A percentile compares a stretch with the other conserved stretches of the same genome.
Conservation (phyloP, 805 yeast species). For the Candida ulmi region DNA sequence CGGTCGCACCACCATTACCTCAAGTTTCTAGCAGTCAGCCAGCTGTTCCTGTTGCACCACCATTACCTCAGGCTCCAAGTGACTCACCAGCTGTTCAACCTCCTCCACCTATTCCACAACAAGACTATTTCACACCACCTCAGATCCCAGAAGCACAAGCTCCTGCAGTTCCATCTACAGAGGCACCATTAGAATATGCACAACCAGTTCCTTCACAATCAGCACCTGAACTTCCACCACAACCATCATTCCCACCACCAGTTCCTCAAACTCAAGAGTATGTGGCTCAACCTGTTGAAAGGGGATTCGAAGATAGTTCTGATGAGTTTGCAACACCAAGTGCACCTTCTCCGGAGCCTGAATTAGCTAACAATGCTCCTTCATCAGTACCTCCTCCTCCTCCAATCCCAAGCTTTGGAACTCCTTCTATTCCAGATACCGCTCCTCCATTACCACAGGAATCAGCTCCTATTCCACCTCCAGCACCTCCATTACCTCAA, state of each 20-base stretch:
- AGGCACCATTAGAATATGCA: too few relatives aligned
- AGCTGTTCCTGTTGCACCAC: too few relatives aligned
- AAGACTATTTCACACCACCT: not conserved
- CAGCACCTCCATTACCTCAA: too few relatives aligned
- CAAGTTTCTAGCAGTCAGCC: not conserved
- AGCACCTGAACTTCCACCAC: too few relatives aligned
- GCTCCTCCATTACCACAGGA: constrained; percentile 20
- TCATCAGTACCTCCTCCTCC: constrained; percentile 26
- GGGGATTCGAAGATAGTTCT: constrained; percentile 1
- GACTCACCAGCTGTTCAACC: constrained; percentile 6
- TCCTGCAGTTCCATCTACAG: constrained; percentile 2
- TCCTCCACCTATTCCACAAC: constrained; percentile 11
- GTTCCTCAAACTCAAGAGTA: constrained; percentile 4
- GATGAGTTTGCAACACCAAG: constrained; percentile 15
- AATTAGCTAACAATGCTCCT: constrained; percentile 14
- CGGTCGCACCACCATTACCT: constrained; percentile 7
- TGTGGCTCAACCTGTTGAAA: not conserved
- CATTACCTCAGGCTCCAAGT: too few relatives aligned
- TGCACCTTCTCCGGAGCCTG: constrained; percentile 23
- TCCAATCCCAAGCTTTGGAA: too few relatives aligned
- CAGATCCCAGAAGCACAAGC: not conserved
- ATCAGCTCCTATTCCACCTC: too few relatives aligned
- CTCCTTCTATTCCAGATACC: constrained; percentile 1
- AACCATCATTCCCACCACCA: constrained; percentile 15
- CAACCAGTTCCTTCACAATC: too few relatives aligned